These are phyloP conservation scores for Saccharomyces eubayanus DNA, from an alignment of 805 yeast genomes.

Conservation along the genomic window DNA sequence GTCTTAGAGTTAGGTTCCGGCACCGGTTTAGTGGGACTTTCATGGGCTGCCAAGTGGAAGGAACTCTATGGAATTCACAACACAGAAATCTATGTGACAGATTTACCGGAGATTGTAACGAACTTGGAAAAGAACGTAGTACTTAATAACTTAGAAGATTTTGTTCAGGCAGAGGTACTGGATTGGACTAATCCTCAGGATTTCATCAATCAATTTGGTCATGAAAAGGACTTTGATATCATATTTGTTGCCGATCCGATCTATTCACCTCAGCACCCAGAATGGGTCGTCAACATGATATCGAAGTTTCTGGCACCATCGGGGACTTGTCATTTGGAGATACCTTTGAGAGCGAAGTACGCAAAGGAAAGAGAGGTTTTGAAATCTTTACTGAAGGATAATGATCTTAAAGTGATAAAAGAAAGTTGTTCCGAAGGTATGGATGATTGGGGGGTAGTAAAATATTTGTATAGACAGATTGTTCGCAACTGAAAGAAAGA, in stretches of 20 bases:
- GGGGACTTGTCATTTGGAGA: conserved; percentile 49
- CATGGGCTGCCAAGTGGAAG: conserved; percentile 35
- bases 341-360: conserved; percentile 65
- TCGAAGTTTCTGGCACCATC: conserved; percentile 38
- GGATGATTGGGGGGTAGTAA: conserved; percentile 79
- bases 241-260: conserved; percentile 81
- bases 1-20: conserved; percentile 88
- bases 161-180: conserved; percentile 40
- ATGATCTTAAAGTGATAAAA: conserved; percentile 22
- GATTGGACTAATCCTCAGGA: conserved; percentile 70
- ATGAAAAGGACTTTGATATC: conserved; percentile 39
- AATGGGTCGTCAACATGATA: conserved; percentile 58
- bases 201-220: conserved; percentile 29
- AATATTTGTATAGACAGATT: conserved; percentile 40
- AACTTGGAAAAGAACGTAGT: conserved; percentile 55
- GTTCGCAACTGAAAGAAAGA: conserved; percentile 10
- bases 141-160: conserved; percentile 37
- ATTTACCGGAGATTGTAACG: conserved; percentile 65
- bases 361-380: conserved; percentile 54
- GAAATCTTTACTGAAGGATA: conserved; percentile 45
- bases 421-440: conserved; percentile 50
- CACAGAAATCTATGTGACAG: conserved; percentile 53
- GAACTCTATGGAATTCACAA: conserved; percentile 34
- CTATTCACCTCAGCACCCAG: conserved; percentile 76
- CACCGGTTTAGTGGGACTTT: conserved; percentile 83